Base-by-base conservation (phyloP, 1,284 basidiomycete genomes). In the Spongispora temasekensis region DNA sequence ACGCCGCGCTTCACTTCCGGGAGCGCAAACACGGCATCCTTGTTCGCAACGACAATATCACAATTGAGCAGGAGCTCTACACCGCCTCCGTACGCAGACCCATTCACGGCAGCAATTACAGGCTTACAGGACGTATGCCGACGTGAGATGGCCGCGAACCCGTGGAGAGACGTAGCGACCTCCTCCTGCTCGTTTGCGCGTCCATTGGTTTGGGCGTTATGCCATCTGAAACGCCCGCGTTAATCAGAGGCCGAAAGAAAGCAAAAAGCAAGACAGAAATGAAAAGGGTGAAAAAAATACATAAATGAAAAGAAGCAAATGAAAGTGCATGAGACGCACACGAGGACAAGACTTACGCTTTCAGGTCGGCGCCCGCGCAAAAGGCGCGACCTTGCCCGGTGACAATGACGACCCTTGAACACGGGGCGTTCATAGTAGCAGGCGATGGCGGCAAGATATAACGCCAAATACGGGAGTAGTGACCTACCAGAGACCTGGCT, bases 1-100 rank as follows among this genome's bases (percentile, higher is more conserved):
- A 94, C 93, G 0, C 93, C 94, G 46, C 90, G 81, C 71, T 87
- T 88, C 3, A 93, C 93, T 68, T 95, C 94, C 0, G 92, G 92
- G 35, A 95, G 79, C 4, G 84, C 90, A 62, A 96, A 89, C 59
- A 83, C 84, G 7, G 90, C 88, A 13, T 87, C 82, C 50, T 87
- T 79, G 58, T 81, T 83, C 2, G 92, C 89, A n/a, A 96, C 77
- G 32, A 94, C 90, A 28, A 95, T 72, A 71, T 95, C 93, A 65
- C 91, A 94, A 65, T 95, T 95, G 10, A 94, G 71, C 1, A 93
- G 65, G 55, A 94, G 84, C 71, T 95, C 93, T 46, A 86, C 80
- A 2, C 92, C 94, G 5, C 93, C 94, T 15, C 93, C 94, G 64
- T 89, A 89, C 4, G 90, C 87, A 31, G 87, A 82, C 15, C 93